These are phyloP conservation scores for Strobilomyces confusus DNA, from an alignment of 768 basidiomycete species.

Conservation along the genomic window DNA sequence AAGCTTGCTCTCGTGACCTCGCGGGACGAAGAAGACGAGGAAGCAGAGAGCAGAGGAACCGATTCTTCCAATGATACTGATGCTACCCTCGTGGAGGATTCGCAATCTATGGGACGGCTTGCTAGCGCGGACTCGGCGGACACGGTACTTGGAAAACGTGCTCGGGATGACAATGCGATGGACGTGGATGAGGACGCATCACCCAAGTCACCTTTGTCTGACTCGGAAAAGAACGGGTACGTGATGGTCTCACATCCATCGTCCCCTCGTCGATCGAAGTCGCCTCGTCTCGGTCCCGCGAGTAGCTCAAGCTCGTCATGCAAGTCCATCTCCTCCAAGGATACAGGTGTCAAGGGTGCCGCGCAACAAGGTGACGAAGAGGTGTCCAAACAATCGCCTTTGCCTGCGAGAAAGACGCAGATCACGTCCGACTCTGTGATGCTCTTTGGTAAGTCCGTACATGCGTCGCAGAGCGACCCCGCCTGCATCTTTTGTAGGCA, in stretches of 20 bases:
- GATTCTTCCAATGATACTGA: constrained; percentile 86
- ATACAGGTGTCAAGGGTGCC: constrained; percentile 29
- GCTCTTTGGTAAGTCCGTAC: constrained; percentile 73
- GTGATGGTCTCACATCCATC: constrained; percentile 38
- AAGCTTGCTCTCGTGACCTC: constrained; percentile 90
- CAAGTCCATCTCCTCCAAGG: constrained; percentile 24
- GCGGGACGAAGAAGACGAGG: constrained; percentile 85
- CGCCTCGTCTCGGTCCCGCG: constrained; percentile 29
- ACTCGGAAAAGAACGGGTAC: constrained; percentile 42
- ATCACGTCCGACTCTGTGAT: constrained; percentile 68
- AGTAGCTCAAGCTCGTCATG: constrained; percentile 30
- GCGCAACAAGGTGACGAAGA: constrained; percentile 20
- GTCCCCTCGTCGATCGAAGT: constrained; percentile 35
- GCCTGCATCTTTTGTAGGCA: constrained; percentile 46
- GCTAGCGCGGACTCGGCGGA: constrained; percentile 33
- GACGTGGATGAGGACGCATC: constrained; percentile 47
- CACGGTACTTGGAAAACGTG: constrained; percentile 69
- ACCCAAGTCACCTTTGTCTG: constrained; percentile 28
- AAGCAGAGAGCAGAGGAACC: constrained; percentile 65
- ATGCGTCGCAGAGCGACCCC: background rate
- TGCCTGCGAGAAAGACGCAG: constrained; percentile 51
- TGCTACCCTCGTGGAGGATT: constrained; percentile 84
- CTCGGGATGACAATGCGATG: constrained; percentile 47
- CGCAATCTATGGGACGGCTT: constrained; percentile 30
- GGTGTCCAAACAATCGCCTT: constrained; percentile 46